A percentile compares a stretch with the other conserved stretches of the same genome.
Evolutionary conservation across 164 flowering plant genomes (phyloP).

Genomic region (Aristolochia contorta): DNA sequence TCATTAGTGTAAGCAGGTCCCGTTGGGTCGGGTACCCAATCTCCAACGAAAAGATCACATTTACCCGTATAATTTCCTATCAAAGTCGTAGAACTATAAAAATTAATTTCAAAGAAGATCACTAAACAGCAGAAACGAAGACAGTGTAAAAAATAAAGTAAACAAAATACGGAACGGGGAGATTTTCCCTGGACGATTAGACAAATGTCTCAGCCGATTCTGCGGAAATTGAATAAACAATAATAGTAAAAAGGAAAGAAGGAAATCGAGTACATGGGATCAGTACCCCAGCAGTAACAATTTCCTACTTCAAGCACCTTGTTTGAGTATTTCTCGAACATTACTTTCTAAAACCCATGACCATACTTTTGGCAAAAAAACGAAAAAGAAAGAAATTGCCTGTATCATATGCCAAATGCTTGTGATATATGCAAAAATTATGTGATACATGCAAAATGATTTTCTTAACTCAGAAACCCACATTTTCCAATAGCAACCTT

Average conservation of each 20-base stretch:
- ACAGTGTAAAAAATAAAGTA: not conserved
- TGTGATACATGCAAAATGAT: not conserved
- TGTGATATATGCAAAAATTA: not conserved
- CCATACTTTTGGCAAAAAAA: too few relatives aligned
- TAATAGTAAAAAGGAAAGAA: too few relatives aligned
- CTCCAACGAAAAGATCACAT: conserved; percentile 70
- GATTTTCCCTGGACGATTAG: not conserved
- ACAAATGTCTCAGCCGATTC: not conserved
- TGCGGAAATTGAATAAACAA: too few relatives aligned
- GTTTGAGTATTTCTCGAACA: too few relatives aligned
- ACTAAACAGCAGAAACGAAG: too few relatives aligned
- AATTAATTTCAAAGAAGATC: not conserved
- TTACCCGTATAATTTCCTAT: conserved; percentile 25
- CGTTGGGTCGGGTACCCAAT: conserved; percentile 63
- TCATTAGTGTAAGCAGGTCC: conserved; percentile 75
- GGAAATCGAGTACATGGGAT: too few relatives aligned
- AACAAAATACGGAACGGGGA: not conserved
- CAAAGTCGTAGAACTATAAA: not conserved
- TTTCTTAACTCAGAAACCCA: too few relatives aligned
- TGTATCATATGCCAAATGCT: not conserved
- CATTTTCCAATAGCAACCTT: not conserved
- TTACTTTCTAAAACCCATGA: too few relatives aligned
- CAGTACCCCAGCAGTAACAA: too few relatives aligned
- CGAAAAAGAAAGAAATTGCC: too few relatives aligned
- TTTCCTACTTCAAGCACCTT: too few relatives aligned